Evolutionary conservation across 2,329 filamentous ascomycete genomes (phyloP).

Genomic region (Cladobotryum mycophilum): DNA sequence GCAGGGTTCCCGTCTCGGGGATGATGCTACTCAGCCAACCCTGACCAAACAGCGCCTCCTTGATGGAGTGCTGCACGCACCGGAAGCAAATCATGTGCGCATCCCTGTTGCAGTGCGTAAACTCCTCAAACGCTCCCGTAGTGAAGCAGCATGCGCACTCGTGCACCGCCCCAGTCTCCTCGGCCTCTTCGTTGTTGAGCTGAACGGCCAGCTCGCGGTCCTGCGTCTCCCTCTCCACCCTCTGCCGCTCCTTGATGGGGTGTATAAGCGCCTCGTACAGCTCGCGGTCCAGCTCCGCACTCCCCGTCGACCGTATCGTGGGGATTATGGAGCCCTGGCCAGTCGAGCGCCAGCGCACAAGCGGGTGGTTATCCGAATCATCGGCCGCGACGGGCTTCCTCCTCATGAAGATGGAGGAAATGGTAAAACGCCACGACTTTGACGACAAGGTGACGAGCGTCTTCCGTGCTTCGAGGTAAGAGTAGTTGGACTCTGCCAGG

Average conservation of each 20-base stretch:
- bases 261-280: slow-evolving; percentile 51
- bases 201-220: slow-evolving; percentile 48
- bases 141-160: slow-evolving; percentile 78
- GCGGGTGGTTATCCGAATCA: slow-evolving; percentile 54
- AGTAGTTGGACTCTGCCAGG: slow-evolving; percentile 73
- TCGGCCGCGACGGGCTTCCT: slow-evolving; percentile 49
- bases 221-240: slow-evolving; percentile 38
- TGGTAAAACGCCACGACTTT: slow-evolving; percentile 71
- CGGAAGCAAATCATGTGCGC: slow-evolving; percentile 73
- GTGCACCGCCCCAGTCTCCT: slow-evolving; percentile 47
- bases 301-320: slow-evolving; percentile 59
- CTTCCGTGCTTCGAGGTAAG: slow-evolving; percentile 64
- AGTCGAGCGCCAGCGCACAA: slow-evolving; percentile 55
- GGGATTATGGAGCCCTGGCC: slow-evolving; percentile 53
- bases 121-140: slow-evolving; percentile 64
- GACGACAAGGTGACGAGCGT: slow-evolving; percentile 63
- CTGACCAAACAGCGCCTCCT: slow-evolving; percentile 88
- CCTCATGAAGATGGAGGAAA: slow-evolving; percentile 64
- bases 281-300: slow-evolving; percentile 56
- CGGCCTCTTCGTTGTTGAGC: slow-evolving; percentile 54
- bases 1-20: slow-evolving; percentile 63
- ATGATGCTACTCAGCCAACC: slow-evolving; percentile 81
- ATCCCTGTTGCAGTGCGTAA: slow-evolving; percentile 62
- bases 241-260: slow-evolving; percentile 43
- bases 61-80: slow-evolving; percentile 75